phyloP scores from a whole-genome alignment of 176 grass and related monocot genomes.

The Carex myosuroides region DNA sequence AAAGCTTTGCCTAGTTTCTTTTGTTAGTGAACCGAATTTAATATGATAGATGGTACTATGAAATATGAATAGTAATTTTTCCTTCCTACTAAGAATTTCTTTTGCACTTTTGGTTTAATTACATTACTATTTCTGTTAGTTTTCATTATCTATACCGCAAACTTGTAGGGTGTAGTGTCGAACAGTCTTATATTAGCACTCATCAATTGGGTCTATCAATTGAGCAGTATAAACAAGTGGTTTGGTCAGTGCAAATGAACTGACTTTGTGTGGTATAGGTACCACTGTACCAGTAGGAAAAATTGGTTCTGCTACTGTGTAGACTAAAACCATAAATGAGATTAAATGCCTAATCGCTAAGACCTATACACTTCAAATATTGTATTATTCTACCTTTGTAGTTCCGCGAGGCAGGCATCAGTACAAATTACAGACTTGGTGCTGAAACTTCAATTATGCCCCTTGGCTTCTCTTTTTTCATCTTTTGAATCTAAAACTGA shows the following conservation, averaged over 20 bases:
- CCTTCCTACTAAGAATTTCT: neutral
- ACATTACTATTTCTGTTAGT: neutral
- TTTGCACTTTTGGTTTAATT: neutral
- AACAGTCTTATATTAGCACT: neutral
- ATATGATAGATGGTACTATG: neutral
- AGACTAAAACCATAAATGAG: neutral
- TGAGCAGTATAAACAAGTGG: neutral
- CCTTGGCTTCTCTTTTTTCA: conserved; percentile 1
- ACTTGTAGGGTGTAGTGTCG: neutral
- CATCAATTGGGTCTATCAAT: neutral
- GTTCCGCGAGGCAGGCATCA: neutral
- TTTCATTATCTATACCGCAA: neutral
- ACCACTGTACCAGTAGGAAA: neutral
- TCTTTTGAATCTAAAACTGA: neutral
- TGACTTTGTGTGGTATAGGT: neutral
- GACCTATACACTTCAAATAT: neutral
- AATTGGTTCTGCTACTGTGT: neutral
- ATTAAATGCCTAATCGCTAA: neutral
- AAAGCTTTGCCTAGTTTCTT: neutral
- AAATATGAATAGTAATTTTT: neutral
- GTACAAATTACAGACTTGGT: neutral
- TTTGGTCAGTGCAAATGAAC: neutral
- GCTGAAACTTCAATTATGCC: neutral
- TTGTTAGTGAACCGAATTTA: neutral
- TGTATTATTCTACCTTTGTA: neutral